Conservation (phyloP, 2,329 filamentous ascomycete species). For the Atkinsonella hypoxylon region DNA sequence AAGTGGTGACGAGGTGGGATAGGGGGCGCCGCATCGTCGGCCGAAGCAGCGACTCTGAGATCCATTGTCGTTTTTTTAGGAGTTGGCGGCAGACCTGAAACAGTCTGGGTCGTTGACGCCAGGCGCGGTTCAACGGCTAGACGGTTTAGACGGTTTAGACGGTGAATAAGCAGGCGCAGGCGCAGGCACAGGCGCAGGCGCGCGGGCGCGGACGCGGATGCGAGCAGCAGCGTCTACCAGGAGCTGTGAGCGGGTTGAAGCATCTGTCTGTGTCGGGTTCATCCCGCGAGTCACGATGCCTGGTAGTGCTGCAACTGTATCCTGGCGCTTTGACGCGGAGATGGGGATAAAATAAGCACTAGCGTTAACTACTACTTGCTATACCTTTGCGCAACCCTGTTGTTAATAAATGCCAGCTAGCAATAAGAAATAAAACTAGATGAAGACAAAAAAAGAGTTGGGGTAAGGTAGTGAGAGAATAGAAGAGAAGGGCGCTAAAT, state of each 20-base stretch:
- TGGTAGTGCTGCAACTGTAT: neutral
- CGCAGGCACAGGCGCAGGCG: no score
- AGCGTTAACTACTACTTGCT: no score
- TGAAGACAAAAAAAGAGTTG: no score
- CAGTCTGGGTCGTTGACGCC: neutral
- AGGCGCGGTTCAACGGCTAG: no score
- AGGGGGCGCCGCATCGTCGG: conserved; percentile 17
- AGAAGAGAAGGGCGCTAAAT: no score
- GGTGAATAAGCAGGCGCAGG: neutral
- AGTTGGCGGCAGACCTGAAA: neutral
- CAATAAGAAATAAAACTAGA: no score
- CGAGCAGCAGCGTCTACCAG: neutral
- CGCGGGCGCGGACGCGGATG: no score
- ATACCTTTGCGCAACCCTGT: no score
- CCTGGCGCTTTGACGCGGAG: neutral
- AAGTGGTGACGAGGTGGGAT: conserved; percentile 16
- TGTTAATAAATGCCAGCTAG: no score
- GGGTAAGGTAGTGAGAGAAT: no score
- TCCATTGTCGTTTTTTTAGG: conserved; percentile 12
- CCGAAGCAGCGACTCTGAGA: conserved; percentile 6
- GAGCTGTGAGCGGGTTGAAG: neutral
- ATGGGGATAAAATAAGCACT: no score
- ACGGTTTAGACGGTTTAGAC: neutral
- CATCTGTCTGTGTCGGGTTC: neutral
- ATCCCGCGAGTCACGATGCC: neutral